These are phyloP conservation scores for Hygrocybe punicea DNA, from an alignment of 768 basidiomycete species.

Conservation along the genomic window DNA sequence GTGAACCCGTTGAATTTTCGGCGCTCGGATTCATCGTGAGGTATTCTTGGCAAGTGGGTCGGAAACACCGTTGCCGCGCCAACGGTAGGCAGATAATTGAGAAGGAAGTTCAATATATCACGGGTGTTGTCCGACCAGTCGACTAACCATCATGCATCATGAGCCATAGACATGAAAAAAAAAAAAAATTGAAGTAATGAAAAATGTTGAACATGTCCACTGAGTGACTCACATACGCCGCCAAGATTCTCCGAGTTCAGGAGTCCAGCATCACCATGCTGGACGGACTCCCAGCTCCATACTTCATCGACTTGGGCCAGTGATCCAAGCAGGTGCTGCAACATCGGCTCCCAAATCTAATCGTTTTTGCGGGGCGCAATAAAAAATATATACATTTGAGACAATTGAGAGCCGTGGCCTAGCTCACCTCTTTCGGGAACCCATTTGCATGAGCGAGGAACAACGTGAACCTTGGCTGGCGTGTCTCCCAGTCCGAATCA, in stretches of 20 bases:
- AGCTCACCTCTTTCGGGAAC: conserved; percentile 78
- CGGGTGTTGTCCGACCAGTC: conserved; percentile 77
- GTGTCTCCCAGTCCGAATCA: neutral
- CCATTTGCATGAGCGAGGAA: conserved; percentile 85
- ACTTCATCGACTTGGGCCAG: conserved; percentile 53
- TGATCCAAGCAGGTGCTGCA: conserved; percentile 48
- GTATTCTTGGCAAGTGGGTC: conserved; percentile 50
- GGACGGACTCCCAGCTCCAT: conserved; percentile 80
- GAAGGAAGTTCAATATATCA: conserved; percentile 74
- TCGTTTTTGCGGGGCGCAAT: neutral
- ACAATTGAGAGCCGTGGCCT: too few species aligned
- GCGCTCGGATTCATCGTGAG: conserved; percentile 37
- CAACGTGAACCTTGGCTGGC: conserved; percentile 56
- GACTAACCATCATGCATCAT: conserved; percentile 41
- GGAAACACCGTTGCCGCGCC: conserved; percentile 41
- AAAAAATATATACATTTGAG: neutral
- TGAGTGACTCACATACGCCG: conserved; percentile 51
- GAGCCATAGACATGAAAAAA: neutral
- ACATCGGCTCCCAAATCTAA: conserved; percentile 79
- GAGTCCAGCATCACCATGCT: conserved; percentile 81
- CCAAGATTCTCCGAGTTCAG: conserved; percentile 59
- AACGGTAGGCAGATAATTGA: conserved; percentile 58
- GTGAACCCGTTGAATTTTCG: conserved; percentile 50
- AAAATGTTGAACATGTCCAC: too few species aligned
- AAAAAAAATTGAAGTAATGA: too few species aligned